Evolutionary conservation across 495 filamentous ascomycete species (phyloP), one percentile per base, ranked within the genome.

Genomic region (Terfezia boudieri): DNA sequence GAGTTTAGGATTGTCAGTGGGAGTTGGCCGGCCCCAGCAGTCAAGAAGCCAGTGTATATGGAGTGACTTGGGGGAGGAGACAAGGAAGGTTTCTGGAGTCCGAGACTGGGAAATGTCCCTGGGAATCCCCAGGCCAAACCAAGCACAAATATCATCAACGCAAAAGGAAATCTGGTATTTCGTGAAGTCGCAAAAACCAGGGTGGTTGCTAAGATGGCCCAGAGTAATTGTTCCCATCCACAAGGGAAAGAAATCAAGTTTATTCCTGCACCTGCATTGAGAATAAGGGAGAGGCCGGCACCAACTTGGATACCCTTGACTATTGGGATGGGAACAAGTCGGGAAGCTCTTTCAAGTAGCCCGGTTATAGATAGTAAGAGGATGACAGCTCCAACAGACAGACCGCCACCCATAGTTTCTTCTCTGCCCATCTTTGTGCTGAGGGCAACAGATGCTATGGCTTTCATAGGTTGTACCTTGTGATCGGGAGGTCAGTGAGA

Each of bases 241-340:
- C 5, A 20, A n/a, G 14, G 20, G 14, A 14, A 20, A 4, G 16
- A 3, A 12, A 51, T 12, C 49, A 12, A 16, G 26, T 51, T 51
- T 5, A 51, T 17, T 5, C 12, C 12, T 3, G 69, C 64, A n/a
- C 81, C 81, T 8, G 84, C 81, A 22, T 82, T 81, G 53, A 89
- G 76, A 48, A 83, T 71, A 11, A 96, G 74, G 11, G 78, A 80
- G 23, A 96, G 68, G 0, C 86, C 89, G 4, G 89, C 87, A 23
- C 88, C 89, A 50, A 94, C 77, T 67, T 96, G 89, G 61, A 96
- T 94, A 10, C 89, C 89, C 63, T 90, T 93, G 54, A 96, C 76
- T 4, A 96, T 79, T 4, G 86, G 84, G 16, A 84, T 74, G 1
- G 89, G 89, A 23, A 93, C 82, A 8, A 76, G 71, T n/a, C 70